A percentile compares a stretch with the other conserved stretches of the same genome.
Conservation (phyloP, 2,329 filamentous ascomycete genomes). For the Lachnellula occidentalis region DNA sequence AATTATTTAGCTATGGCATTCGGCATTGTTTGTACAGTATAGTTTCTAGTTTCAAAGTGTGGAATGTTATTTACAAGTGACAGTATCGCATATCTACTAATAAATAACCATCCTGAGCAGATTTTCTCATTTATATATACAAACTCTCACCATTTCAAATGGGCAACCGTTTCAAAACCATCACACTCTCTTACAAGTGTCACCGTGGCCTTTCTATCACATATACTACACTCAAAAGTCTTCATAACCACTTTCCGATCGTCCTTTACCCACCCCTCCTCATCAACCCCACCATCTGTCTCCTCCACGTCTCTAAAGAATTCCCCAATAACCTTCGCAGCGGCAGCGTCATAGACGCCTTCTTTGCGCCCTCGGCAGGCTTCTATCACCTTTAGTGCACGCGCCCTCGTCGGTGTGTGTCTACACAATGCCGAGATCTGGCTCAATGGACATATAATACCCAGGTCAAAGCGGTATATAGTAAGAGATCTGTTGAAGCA, state of each 20-base stretch:
- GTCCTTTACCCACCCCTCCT: neutral
- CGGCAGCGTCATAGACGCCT: neutral
- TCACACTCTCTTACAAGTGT: neutral
- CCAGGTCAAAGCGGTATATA: neutral
- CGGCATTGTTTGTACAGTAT: no score
- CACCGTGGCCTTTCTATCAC: neutral
- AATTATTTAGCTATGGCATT: no score
- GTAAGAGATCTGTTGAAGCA: no score
- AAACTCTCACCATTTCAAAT: neutral
- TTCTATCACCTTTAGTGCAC: neutral
- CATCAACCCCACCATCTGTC: neutral
- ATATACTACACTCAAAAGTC: neutral
- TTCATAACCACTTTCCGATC: neutral
- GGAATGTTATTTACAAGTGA: no score
- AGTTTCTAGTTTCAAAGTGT: no score
- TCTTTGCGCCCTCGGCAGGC: neutral
- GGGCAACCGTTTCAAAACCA: neutral
- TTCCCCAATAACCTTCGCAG: neutral
- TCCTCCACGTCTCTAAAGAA: neutral
- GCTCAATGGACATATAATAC: neutral
- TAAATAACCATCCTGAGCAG: no score
- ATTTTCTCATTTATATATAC: neutral
- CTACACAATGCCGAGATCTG: neutral
- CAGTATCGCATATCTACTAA: no score
- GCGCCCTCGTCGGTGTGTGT: neutral